Conservation (phyloP, 345 rosid species). For the Punica granatum region DNA sequence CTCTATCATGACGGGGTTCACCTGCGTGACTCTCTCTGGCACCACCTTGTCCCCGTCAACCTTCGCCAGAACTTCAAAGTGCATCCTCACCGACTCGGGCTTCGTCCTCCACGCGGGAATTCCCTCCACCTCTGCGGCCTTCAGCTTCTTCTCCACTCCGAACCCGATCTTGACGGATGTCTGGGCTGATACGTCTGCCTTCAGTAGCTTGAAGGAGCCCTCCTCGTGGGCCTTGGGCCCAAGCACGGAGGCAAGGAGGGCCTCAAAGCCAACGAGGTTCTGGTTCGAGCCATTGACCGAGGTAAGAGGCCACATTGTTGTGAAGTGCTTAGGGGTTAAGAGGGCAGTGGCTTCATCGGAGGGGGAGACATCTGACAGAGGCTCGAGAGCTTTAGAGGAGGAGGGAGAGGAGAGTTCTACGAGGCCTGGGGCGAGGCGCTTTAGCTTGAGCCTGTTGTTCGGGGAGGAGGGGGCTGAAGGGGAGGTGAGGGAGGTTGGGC, state of each 20-base stretch:
- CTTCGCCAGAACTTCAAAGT: conserved; percentile 85
- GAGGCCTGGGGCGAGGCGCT: conserved; percentile 86
- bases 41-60: conserved; percentile 70
- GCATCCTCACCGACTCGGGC: conserved; percentile 63
- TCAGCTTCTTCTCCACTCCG: conserved; percentile 73
- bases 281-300: conserved; percentile 73
- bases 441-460: conserved; percentile 62
- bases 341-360: conserved; percentile 36
- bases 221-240: conserved; percentile 59
- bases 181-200: conserved; percentile 79
- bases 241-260: conserved; percentile 59
- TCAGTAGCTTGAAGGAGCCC: conserved; percentile 70
- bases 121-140: conserved; percentile 31
- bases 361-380: conserved; percentile 24
- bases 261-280: conserved; percentile 71
- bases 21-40: conserved; percentile 62
- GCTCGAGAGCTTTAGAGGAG: conserved; percentile 27
- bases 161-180: conserved; percentile 80
- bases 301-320: conserved; percentile 85
- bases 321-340: conserved; percentile 60
- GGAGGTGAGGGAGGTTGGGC: conserved; percentile 66
- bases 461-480: conserved; percentile 45
- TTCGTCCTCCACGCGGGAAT: conserved; percentile 78
- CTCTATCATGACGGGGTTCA: conserved; percentile 52
- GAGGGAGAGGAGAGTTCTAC: conserved; percentile 58